Percentiles rank a stretch among this genome's conserved stretches.
phyloP scores from a whole-genome alignment of 2,329 filamentous ascomycete genomes.

The Trichothecium roseum region DNA sequence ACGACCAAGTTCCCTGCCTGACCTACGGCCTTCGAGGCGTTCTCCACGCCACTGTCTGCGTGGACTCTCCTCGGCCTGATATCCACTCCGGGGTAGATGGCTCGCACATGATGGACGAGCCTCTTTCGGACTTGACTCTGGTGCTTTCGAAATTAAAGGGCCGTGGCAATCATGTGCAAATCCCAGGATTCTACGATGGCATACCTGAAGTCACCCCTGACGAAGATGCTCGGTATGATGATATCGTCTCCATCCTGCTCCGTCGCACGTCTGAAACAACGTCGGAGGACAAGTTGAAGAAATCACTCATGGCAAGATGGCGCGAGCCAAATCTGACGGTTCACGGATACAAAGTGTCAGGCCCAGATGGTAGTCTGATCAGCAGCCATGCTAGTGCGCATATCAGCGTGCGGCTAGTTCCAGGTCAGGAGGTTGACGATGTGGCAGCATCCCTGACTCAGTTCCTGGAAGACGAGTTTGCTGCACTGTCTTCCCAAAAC shows the following conservation, averaged over 20 bases:
- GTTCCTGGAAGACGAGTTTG: slow-evolving; percentile 64
- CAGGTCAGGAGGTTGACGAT: slow-evolving; percentile 78
- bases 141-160: slow-evolving; percentile 77
- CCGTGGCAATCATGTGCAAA: slow-evolving; percentile 66
- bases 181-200: slow-evolving; percentile 81
- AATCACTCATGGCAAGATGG: slow-evolving; percentile 87
- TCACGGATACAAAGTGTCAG: slow-evolving; percentile 85
- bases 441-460: slow-evolving; percentile 57
- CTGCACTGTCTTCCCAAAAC: slow-evolving; percentile 68
- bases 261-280: slow-evolving; percentile 53
- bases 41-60: slow-evolving; percentile 81
- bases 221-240: slow-evolving; percentile 72
- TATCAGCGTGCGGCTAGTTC: slow-evolving; percentile 83
- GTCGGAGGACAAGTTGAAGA: slow-evolving; percentile 60
- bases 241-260: slow-evolving; percentile 70
- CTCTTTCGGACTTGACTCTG: slow-evolving; percentile 80
- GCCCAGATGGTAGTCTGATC: slow-evolving; percentile 84
- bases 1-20: slow-evolving; percentile 88
- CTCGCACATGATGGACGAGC: slow-evolving; percentile 80
- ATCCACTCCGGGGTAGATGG: slow-evolving; percentile 96
- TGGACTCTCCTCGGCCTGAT: slow-evolving; percentile 79
- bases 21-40: slow-evolving; percentile 93
- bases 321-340: slow-evolving; percentile 90
- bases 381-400: slow-evolving; percentile 81
- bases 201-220: slow-evolving; percentile 65